Evolutionary conservation across 2,329 filamentous ascomycete species (phyloP).

Genomic region (Microsporum ferrugineum): DNA sequence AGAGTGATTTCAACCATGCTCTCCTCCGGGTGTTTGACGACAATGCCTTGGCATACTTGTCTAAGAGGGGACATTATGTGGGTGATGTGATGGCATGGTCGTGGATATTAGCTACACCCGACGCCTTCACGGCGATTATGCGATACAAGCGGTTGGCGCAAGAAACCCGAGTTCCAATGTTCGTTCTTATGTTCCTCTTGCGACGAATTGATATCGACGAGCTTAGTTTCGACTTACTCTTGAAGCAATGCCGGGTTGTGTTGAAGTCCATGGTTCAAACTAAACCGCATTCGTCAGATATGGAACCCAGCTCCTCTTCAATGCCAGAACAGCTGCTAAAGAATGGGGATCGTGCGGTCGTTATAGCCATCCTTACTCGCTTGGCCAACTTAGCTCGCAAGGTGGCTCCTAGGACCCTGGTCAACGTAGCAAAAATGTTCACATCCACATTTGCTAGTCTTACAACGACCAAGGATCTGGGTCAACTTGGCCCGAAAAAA

Average conservation of each 20-base stretch:
- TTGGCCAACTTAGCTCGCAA: conserved; percentile 42
- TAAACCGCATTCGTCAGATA: not conserved
- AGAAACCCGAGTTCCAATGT: conserved; percentile 29
- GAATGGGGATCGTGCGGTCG: conserved; percentile 14
- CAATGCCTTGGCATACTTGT: conserved; percentile 22
- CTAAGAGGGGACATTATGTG: conserved; percentile 23
- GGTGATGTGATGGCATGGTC: conserved; percentile 37
- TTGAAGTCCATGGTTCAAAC: not conserved
- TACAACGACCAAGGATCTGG: conserved; percentile 9
- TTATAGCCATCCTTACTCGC: conserved; percentile 35
- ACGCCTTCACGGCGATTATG: conserved; percentile 25
- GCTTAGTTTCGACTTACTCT: conserved; percentile 32
- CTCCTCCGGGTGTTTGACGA: conserved; percentile 26
- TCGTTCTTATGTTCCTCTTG: conserved; percentile 39
- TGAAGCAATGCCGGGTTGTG: conserved; percentile 28
- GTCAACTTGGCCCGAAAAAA: conserved; percentile 8
- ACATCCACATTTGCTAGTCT: conserved; percentile 22
- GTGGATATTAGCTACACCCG: conserved; percentile 35
- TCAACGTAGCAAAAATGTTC: conserved; percentile 32
- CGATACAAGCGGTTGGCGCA: conserved; percentile 22
- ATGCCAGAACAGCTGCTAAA: not conserved
- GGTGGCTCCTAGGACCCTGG: conserved; percentile 38
- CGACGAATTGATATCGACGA: conserved; percentile 33
- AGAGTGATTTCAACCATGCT: conserved; percentile 8
- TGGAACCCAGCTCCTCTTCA: no score